phyloP scores from a whole-genome alignment of 192 early-diverging fungal species.

The Coemansia erecta region DNA sequence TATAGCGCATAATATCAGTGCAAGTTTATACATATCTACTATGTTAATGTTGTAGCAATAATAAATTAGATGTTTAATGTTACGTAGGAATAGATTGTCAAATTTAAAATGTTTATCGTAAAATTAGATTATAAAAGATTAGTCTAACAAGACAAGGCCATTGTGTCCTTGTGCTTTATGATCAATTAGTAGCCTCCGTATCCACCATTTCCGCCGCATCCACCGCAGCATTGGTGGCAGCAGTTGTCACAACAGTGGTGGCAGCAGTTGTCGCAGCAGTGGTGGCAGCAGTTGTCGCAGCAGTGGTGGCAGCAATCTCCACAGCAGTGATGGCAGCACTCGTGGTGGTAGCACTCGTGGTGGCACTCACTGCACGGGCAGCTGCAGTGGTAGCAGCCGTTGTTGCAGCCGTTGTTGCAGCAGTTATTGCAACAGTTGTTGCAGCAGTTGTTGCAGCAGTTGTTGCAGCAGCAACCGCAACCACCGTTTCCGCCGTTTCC shows the following conservation, averaged over 20 bases:
- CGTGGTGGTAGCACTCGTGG: constrained; percentile 28
- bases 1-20: background rate
- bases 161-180: background rate
- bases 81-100: background rate
- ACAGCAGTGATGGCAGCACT: constrained; percentile 23
- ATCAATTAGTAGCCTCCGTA: constrained; percentile 13
- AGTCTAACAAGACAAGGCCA: background rate
- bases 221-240: constrained; percentile 7
- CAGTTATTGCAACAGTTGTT: constrained; percentile 14
- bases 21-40: too few species aligned
- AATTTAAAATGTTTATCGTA: background rate
- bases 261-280: constrained; percentile 14
- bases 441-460: constrained; percentile 10
- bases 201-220: constrained; percentile 7
- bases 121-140: background rate
- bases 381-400: constrained; percentile 21
- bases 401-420: constrained; percentile 18
- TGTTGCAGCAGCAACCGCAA: constrained; percentile 10
- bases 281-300: constrained; percentile 28
- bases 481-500: constrained; percentile 11
- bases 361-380: constrained; percentile 24
- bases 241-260: constrained; percentile 11
- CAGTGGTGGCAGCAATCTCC: constrained; percentile 20
- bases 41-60: too few species aligned
- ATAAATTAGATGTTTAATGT: background rate